phyloP scores from a whole-genome alignment of 2,329 filamentous ascomycete species.

The Venturia nashicola region DNA sequence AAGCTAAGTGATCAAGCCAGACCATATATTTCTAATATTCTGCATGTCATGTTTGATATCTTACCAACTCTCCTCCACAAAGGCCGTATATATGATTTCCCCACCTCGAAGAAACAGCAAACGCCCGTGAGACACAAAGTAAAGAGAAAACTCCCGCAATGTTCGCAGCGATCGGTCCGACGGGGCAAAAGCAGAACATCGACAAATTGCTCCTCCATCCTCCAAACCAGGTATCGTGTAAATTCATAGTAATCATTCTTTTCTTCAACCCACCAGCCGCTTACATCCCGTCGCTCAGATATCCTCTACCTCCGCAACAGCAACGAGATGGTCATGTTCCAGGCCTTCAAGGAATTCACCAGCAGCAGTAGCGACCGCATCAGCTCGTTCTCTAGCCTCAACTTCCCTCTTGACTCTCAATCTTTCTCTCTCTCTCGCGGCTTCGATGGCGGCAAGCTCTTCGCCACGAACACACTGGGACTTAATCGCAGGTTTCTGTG shows the following conservation, averaged over 20 bases:
- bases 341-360: constrained; percentile 4
- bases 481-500: constrained; percentile 20
- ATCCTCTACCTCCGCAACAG: neutral
- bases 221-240: neutral
- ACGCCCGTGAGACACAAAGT: neutral
- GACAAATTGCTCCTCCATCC: neutral
- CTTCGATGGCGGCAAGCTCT: constrained; percentile 14
- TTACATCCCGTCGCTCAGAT: neutral
- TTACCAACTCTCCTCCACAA: neutral
- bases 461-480: constrained; percentile 24
- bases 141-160: constrained; percentile 1
- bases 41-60: neutral
- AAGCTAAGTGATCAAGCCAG: neutral
- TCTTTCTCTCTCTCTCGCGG: constrained; percentile 4
- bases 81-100: neutral
- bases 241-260: neutral
- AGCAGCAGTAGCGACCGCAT: constrained; percentile 5
- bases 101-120: neutral
- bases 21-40: neutral
- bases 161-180: neutral
- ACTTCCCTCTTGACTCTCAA: neutral
- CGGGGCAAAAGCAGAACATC: neutral
- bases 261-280: neutral
- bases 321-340: neutral
- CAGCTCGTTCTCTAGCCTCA: constrained; percentile 2